These are phyloP conservation scores for Kodamaea sp. DNA, from an alignment of 1,139 yeast genomes.

Conservation along the genomic window DNA sequence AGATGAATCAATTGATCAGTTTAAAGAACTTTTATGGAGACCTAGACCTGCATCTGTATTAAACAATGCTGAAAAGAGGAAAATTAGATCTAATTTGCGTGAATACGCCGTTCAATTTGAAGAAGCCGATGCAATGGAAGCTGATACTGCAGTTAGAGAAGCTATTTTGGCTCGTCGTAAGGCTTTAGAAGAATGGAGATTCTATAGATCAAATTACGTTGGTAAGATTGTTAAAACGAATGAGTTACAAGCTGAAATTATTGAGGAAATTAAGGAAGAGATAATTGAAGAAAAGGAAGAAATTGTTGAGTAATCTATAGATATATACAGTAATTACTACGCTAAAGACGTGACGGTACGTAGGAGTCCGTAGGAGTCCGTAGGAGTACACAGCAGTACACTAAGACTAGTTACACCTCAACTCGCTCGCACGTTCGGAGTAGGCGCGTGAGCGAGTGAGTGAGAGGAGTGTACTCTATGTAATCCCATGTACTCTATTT, in stretches of 20 bases:
- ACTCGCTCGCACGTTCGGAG: no score
- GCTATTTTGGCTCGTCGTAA: conserved; percentile 81
- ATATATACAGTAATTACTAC: conserved; percentile 1
- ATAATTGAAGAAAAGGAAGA: conserved; percentile 81
- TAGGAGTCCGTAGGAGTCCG: no score
- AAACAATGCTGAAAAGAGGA: conserved; percentile 76
- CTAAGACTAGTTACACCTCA: no score
- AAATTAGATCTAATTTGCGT: conserved; percentile 83
- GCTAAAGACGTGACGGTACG: no score
- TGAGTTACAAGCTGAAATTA: conserved; percentile 59
- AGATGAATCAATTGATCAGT: conserved; percentile 76
- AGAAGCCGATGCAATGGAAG: conserved; percentile 95
- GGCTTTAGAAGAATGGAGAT: conserved; percentile 80
- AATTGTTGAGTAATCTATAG: conserved; percentile 49
- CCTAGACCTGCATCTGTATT: conserved; percentile 87
- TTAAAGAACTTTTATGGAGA: conserved; percentile 93
- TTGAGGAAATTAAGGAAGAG: conserved; percentile 64
- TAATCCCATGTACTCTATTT: no score
- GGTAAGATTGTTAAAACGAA: conserved; percentile 46
- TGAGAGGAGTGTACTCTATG: no score
- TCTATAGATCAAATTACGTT: conserved; percentile 64
- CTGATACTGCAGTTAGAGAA: conserved; percentile 88
- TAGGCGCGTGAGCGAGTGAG: no score
- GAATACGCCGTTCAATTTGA: conserved; percentile 92
- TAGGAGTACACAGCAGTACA: no score